Conservation (phyloP, 192 early-diverging fungal genomes). For the Tieghemiomyces parasiticus region DNA sequence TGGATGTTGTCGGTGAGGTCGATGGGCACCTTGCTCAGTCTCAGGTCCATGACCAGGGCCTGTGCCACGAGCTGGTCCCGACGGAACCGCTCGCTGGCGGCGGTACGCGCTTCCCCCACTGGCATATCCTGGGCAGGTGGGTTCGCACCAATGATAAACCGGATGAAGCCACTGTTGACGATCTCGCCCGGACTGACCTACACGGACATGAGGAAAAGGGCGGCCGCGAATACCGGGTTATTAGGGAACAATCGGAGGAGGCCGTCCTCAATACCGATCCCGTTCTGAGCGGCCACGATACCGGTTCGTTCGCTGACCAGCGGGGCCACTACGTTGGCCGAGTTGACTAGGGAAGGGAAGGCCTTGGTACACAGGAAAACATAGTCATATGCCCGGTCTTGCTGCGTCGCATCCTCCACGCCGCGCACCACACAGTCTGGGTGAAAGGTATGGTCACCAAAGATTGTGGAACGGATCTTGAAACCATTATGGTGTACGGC, state of each 20-base stretch:
- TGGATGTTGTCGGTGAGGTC: constrained; percentile 37
- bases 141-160: constrained; percentile 31
- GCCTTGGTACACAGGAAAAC: constrained; percentile 52
- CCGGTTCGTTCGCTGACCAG: constrained; percentile 29
- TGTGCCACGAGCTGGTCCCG: constrained; percentile 13
- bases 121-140: constrained; percentile 13
- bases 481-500: constrained; percentile 35
- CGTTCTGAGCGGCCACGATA: constrained; percentile 60
- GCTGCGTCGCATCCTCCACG: constrained; percentile 26
- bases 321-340: constrained; percentile 37
- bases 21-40: constrained; percentile 21
- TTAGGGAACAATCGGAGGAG: constrained; percentile 37
- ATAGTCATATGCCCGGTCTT: constrained; percentile 34
- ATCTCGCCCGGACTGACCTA: constrained; percentile 37
- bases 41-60: constrained; percentile 27
- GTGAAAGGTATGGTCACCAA: constrained; percentile 34
- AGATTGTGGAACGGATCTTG: constrained; percentile 34
- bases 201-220: constrained; percentile 46
- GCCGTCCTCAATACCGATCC: constrained; percentile 48
- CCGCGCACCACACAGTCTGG: constrained; percentile 32
- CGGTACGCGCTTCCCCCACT: constrained; percentile 10
- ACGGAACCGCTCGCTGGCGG: constrained; percentile 20
- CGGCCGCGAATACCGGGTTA: constrained; percentile 39
- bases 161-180: constrained; percentile 25
- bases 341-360: constrained; percentile 40